These are phyloP conservation scores for Epicoccum sorghinum DNA, from an alignment of 2,329 filamentous ascomycete genomes.

Conservation along the genomic window DNA sequence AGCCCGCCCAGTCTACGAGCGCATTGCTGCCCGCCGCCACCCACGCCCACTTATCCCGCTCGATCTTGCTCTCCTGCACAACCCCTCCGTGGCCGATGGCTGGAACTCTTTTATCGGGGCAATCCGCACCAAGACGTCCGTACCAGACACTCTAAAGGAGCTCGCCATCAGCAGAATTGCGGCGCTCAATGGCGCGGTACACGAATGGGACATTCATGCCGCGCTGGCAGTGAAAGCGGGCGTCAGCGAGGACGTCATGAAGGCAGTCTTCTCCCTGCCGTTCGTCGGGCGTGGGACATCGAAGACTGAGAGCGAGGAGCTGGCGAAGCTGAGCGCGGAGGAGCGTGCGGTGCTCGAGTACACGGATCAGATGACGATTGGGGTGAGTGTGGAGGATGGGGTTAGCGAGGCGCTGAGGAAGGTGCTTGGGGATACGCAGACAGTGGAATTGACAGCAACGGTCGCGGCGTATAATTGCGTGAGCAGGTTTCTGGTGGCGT, in stretches of 20 bases:
- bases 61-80: slow-evolving; percentile 62
- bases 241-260: slow-evolving; percentile 65
- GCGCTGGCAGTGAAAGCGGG: slow-evolving; percentile 66
- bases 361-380: slow-evolving; percentile 82
- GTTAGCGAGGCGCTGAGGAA: slow-evolving; percentile 68
- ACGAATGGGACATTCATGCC: slow-evolving; percentile 83
- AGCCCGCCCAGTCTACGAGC: slow-evolving; percentile 55
- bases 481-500: slow-evolving; percentile 79
- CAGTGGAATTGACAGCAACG: slow-evolving; percentile 81
- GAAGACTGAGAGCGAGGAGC: slow-evolving; percentile 17
- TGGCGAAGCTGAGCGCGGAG: slow-evolving; percentile 46
- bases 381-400: slow-evolving; percentile 70
- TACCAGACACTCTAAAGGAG: slow-evolving; percentile 66
- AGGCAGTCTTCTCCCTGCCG: slow-evolving; percentile 47
- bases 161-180: slow-evolving; percentile 84
- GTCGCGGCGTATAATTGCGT: slow-evolving; percentile 85
- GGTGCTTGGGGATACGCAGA: slow-evolving; percentile 70
- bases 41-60: slow-evolving; percentile 60
- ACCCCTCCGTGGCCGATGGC: slow-evolving; percentile 62
- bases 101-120: slow-evolving; percentile 66
- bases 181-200: slow-evolving; percentile 79
- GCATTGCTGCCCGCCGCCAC: slow-evolving; percentile 60
- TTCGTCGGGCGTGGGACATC: slow-evolving; percentile 20
- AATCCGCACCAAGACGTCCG: slow-evolving; percentile 60
- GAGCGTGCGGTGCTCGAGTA: slow-evolving; percentile 76